Percentiles rank a stretch among this genome's conserved stretches.
Evolutionary conservation across 2,329 filamentous ascomycete species (phyloP).

Genomic region (Blumeriella jaapii): DNA sequence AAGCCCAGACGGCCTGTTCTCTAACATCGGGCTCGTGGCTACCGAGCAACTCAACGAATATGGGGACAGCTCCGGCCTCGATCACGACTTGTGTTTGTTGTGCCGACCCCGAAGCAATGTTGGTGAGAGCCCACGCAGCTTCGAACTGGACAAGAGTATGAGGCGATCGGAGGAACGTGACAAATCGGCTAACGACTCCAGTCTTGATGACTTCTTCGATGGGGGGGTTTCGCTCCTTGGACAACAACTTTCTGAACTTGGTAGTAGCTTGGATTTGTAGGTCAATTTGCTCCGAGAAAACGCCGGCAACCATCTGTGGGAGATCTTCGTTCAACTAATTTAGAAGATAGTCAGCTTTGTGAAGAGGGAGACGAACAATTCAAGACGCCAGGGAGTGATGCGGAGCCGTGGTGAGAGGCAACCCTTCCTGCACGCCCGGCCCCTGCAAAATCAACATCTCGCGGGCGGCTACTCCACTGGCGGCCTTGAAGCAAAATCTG

Average conservation of each 20-base stretch:
- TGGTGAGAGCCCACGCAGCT: slow-evolving; percentile 97
- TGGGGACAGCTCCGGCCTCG: slow-evolving; percentile 92
- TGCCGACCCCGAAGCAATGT: slow-evolving; percentile 95
- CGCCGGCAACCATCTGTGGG: slow-evolving; percentile 92
- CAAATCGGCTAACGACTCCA: slow-evolving; percentile 91
- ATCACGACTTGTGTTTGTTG: slow-evolving; percentile 98
- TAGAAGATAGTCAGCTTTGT: slow-evolving; percentile 15
- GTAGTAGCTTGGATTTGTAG: slow-evolving; percentile 94
- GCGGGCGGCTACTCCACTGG: slow-evolving; percentile 23
- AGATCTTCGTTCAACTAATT: slow-evolving; percentile 89
- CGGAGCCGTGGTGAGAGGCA: slow-evolving; percentile 10
- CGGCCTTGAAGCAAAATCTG: no score
- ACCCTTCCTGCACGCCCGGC: slow-evolving; percentile 8
- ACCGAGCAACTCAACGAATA: slow-evolving; percentile 90
- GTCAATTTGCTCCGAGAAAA: slow-evolving; percentile 98
- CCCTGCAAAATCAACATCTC: slow-evolving; percentile 22
- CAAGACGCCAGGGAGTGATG: slow-evolving; percentile 7
- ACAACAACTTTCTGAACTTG: slow-evolving; percentile 95
- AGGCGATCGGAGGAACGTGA: slow-evolving; percentile 94
- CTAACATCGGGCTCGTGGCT: slow-evolving; percentile 96
- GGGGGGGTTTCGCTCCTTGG: slow-evolving; percentile 96
- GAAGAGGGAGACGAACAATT: slow-evolving; percentile 1
- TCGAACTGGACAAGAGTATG: slow-evolving; percentile 98
- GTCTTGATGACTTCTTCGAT: slow-evolving; percentile 99
- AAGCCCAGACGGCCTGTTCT: slow-evolving; percentile 96